These are phyloP conservation scores for Cryptococcus sp. DNA, from an alignment of 1,284 basidiomycete genomes.

Conservation along the genomic window DNA sequence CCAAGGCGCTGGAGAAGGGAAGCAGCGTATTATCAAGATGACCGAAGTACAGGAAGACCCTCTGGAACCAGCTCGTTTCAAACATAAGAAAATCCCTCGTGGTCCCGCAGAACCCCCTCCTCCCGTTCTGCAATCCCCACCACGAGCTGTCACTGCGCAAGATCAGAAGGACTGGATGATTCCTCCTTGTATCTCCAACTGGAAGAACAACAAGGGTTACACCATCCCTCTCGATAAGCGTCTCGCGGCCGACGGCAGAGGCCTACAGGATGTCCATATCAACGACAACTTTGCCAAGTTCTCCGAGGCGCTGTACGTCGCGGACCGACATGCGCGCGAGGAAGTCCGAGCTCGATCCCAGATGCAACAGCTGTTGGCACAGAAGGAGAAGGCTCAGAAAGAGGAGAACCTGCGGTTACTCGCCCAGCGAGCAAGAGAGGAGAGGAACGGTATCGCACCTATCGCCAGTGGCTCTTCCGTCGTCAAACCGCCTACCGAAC, in stretches of 20 bases:
- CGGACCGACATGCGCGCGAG: slow-evolving; percentile 97
- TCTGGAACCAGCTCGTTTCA: slow-evolving; percentile 93
- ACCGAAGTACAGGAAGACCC: slow-evolving; percentile 96
- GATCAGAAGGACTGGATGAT: slow-evolving; percentile 99
- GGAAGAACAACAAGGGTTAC: slow-evolving; percentile 99
- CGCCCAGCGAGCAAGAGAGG: slow-evolving; percentile 92
- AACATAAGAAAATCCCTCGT: slow-evolving; percentile 96
- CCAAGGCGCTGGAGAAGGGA: slow-evolving; percentile 56
- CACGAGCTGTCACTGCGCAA: slow-evolving; percentile 89
- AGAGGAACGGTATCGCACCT: slow-evolving; percentile 73
- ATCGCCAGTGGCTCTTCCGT: slow-evolving; percentile 44
- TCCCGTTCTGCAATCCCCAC: slow-evolving; percentile 93
- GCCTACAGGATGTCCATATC: slow-evolving; percentile 96
- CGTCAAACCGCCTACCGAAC: slow-evolving; percentile 55
- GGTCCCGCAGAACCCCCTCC: slow-evolving; percentile 95
- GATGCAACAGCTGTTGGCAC: slow-evolving; percentile 97
- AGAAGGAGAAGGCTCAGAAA: slow-evolving; percentile 96
- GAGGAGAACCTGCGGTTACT: slow-evolving; percentile 93
- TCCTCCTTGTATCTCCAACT: slow-evolving; percentile 98
- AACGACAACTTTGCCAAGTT: slow-evolving; percentile 99
- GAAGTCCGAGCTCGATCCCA: slow-evolving; percentile 93
- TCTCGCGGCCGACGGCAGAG: slow-evolving; percentile 93
- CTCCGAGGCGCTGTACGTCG: slow-evolving; percentile 91
- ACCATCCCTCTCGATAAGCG: slow-evolving; percentile 99
- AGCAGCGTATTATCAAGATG: slow-evolving; percentile 99